phyloP scores from a whole-genome alignment of 306 rosid species.

The Astragalus membranaceus region DNA sequence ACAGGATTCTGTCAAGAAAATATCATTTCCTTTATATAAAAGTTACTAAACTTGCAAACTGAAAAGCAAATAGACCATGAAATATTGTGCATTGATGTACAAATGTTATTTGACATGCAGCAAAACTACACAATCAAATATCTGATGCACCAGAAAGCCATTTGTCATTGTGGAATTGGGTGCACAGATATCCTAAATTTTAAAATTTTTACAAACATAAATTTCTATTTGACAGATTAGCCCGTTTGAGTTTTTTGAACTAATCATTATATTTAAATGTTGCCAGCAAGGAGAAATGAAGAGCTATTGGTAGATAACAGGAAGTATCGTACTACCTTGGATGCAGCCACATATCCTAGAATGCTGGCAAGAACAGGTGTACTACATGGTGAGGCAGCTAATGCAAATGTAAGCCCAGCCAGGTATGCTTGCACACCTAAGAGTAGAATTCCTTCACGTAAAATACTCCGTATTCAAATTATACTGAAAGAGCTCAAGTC shows the following conservation, averaged over 20 bases:
- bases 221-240: not conserved
- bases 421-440: slow-evolving; percentile 91
- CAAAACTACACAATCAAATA: not conserved
- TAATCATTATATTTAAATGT: not conserved
- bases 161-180: not conserved
- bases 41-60: not conserved
- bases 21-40: slow-evolving; percentile 1
- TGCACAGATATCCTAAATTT: not conserved
- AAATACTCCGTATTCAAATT: slow-evolving; percentile 6
- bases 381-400: slow-evolving; percentile 97
- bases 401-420: slow-evolving; percentile 94
- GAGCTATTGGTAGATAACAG: slow-evolving; percentile 4
- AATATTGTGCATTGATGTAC: not conserved
- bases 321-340: slow-evolving; percentile 46
- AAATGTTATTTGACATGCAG: not conserved
- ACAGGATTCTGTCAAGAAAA: slow-evolving; percentile 65
- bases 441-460: slow-evolving; percentile 15
- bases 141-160: not conserved
- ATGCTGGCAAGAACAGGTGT: slow-evolving; percentile 86
- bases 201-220: not conserved
- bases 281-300: slow-evolving; percentile 10
- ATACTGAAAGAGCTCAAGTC: not conserved
- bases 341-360: slow-evolving; percentile 87
- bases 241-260: not conserved
- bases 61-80: not conserved